Conservation (phyloP, 371 early-diverging fungal species). For the Mortierella sp. region DNA sequence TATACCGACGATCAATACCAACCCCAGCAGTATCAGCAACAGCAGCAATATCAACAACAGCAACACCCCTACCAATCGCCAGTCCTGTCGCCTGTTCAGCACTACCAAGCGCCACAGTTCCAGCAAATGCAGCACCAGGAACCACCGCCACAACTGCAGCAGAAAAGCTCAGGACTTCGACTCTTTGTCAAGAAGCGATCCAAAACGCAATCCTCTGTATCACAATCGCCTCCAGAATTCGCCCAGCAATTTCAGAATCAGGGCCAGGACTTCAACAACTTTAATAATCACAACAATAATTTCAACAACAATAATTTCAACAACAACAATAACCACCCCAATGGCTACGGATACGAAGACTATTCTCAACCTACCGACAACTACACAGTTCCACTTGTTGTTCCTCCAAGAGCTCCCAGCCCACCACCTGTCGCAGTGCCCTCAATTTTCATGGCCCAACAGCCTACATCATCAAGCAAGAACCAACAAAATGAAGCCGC, state of each 20-base stretch:
- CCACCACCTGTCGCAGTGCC: conserved; percentile 26
- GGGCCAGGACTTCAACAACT: background rate
- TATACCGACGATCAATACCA: conserved; percentile 32
- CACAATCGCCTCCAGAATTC: conserved; percentile 35
- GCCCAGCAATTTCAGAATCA: conserved; percentile 5
- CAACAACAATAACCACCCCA: background rate
- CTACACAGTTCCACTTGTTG: conserved; percentile 13
- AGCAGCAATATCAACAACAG: background rate
- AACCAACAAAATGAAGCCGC: background rate
- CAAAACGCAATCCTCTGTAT: conserved; percentile 45
- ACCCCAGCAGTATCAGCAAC: conserved; percentile 23
- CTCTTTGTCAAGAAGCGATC: conserved; percentile 55
- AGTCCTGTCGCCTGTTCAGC: conserved; percentile 7
- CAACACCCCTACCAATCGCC: conserved; percentile 7
- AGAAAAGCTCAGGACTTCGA: conserved; percentile 28
- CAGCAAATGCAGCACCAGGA: conserved; percentile 20
- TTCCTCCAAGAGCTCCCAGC: conserved; percentile 18
- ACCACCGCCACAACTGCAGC: conserved; percentile 7
- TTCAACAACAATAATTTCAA: background rate
- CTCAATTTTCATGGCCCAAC: conserved; percentile 33
- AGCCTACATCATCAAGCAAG: background rate
- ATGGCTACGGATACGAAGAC: conserved; percentile 2
- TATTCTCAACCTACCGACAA: background rate
- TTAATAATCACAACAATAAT: background rate
- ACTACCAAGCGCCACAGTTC: conserved; percentile 10